A percentile compares a stretch with the other conserved stretches of the same genome.
These are phyloP conservation scores for Candida sanyiensis DNA, from an alignment of 805 yeast species.

Conservation along the genomic window DNA sequence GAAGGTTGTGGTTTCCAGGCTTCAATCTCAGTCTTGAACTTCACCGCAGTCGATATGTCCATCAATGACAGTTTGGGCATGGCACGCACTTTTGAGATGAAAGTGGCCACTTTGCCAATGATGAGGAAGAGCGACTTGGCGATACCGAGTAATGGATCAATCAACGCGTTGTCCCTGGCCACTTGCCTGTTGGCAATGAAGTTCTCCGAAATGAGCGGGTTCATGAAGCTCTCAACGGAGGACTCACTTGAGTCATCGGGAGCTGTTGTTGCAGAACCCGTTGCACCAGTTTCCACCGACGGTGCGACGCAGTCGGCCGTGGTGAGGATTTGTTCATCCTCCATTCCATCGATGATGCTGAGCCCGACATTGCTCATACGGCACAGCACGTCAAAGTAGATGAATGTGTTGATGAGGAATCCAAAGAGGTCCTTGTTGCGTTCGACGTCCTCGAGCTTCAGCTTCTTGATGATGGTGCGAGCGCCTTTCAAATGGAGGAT, in stretches of 20 bases:
- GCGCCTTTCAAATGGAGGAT: conserved; percentile 68
- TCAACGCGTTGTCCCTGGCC: conserved; percentile 14
- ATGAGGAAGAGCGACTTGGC: conserved; percentile 59
- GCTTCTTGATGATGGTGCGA: conserved; percentile 48
- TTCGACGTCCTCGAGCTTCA: conserved; percentile 16
- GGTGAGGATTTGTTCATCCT: conserved; percentile 14
- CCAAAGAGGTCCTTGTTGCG: conserved; percentile 16
- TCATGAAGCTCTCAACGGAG: conserved; percentile 7
- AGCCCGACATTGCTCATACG: conserved; percentile 45
- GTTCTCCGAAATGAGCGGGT: conserved; percentile 8
- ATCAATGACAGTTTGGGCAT: conserved; percentile 37
- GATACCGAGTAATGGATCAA: conserved; percentile 65
- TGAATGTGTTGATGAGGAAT: conserved; percentile 43
- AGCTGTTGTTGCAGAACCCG: neutral
- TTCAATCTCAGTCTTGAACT: conserved; percentile 45
- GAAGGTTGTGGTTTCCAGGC: conserved; percentile 47
- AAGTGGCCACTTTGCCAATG: conserved; percentile 56
- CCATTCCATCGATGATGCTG: conserved; percentile 7
- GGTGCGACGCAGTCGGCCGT: conserved; percentile 3
- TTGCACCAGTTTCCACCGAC: neutral
- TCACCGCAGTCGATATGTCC: conserved; percentile 50
- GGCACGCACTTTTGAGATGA: conserved; percentile 44
- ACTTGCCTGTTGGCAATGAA: conserved; percentile 4
- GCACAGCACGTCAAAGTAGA: conserved; percentile 62
- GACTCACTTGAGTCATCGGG: conserved; percentile 1